Base-by-base conservation (phyloP, 495 filamentous ascomycete genomes). In the Aspergillus mulundensis region DNA sequence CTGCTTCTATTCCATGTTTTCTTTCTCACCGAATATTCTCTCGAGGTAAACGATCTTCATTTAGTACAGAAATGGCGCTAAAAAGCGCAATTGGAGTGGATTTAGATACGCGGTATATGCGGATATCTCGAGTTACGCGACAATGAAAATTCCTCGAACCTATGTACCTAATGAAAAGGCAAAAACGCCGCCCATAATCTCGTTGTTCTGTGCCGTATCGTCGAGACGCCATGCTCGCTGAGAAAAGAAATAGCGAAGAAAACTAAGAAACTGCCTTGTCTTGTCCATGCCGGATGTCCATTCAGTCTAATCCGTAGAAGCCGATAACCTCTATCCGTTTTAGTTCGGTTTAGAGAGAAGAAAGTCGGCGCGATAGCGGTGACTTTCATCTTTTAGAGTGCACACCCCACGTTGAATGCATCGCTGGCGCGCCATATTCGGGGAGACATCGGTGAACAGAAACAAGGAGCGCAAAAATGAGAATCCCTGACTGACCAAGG, bases 161-260 rank as follows among this genome's bases (percentile, higher is more conserved):
- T 28, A 46, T 36, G 28, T 15, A 28, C 32, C 11, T 7, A 10
- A 36, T 23, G 43, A 51, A 62, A 58, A 50, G 58, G 19, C 40
- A 54, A 62, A 57, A 55, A 61, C 54, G 59, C 59, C 59, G 41
- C 42, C 44, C 54, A 61, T 45, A 42, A 32, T 54, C 41, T 39
- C 38, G 28, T 18, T 40, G 38, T 20, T 54, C 43, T 57, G 49
- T 45, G 2, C 12, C 32, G 32, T 7, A 10, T 36, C 32, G 32
- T 57, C 39, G 41, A 53, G 25, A 57, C 54, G 54, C 59, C 54
- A 61, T 46, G 59, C 59, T 61, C 19, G 64, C 60, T 59, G 46
- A 53, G 41, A 58, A 56, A 54, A 38, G 25, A 40, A 44, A 50
- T 4, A 28, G 25, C n/a, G 8, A 28, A 39, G 43, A 56, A 45